phyloP scores from a whole-genome alignment of 495 filamentous ascomycete genomes.

The Penicillium lividum region DNA sequence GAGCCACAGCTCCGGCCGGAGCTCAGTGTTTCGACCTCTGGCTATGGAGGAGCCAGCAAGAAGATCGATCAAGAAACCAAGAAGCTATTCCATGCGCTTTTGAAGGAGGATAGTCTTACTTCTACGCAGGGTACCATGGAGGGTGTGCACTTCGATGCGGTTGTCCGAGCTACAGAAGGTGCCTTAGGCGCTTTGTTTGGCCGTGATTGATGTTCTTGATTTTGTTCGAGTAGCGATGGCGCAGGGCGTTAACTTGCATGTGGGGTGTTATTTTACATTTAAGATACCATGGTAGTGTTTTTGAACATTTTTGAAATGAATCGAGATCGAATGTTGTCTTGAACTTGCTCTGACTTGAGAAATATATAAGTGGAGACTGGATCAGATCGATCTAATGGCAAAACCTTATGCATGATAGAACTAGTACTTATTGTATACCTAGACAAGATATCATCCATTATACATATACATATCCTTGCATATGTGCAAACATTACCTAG shows the following conservation, averaged over 20 bases:
- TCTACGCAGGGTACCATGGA: conserved; percentile 13
- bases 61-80: conserved; percentile 43
- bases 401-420: too few relatives aligned
- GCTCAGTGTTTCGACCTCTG: conserved; percentile 33
- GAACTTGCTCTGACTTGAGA: too few relatives aligned
- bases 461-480: too few relatives aligned
- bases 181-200: conserved; percentile 38
- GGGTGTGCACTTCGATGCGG: conserved; percentile 26
- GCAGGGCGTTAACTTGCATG: background rate
- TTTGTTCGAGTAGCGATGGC: conserved; percentile 12
- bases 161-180: conserved; percentile 39
- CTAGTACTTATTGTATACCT: too few relatives aligned
- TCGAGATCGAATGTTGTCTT: background rate
- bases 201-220: conserved; percentile 13
- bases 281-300: conserved; percentile 24
- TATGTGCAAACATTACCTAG: too few relatives aligned
- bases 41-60: conserved; percentile 17
- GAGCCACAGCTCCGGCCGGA: conserved; percentile 39
- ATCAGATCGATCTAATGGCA: too few relatives aligned
- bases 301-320: background rate
- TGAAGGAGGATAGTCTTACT: conserved; percentile 26
- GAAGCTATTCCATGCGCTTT: conserved; percentile 41
- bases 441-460: too few relatives aligned
- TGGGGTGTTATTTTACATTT: conserved; percentile 8
- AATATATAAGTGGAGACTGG: background rate